A percentile compares a stretch with the other conserved stretches of the same genome.
Conservation (phyloP, 805 yeast species). For the Clavispora carvajalis region DNA sequence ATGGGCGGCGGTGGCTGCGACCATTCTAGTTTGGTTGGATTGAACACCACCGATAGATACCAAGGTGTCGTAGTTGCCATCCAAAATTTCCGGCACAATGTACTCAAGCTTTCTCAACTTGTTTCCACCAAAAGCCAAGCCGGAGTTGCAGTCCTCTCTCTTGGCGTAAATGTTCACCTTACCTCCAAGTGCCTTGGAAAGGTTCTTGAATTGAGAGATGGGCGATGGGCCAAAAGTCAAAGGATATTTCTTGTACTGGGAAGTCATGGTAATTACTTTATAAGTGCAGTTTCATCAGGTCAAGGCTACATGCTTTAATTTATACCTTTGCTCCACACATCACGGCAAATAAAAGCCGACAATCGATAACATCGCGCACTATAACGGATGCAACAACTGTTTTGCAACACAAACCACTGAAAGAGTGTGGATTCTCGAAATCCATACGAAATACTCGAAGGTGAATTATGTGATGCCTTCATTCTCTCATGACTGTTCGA, state of each 20-base stretch:
- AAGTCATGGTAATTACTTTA: no score
- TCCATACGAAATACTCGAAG: no score
- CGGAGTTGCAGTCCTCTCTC: slow-evolving; percentile 6
- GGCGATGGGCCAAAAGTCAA: slow-evolving; percentile 5
- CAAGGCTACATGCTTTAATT: not conserved
- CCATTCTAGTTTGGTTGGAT: slow-evolving; percentile 6
- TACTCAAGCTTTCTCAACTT: slow-evolving; percentile 5
- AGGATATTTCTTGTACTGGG: slow-evolving; percentile 2
- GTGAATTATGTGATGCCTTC: no score
- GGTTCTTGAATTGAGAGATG: slow-evolving; percentile 3
- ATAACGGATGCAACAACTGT: no score
- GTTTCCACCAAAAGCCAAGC: slow-evolving; percentile 5
- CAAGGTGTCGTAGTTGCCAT: slow-evolving; percentile 4
- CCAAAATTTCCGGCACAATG: slow-evolving; percentile 5
- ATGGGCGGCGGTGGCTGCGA: slow-evolving; percentile 5
- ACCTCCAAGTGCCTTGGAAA: slow-evolving; percentile 4
- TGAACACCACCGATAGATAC: slow-evolving; percentile 4
- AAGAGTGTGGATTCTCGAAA: no score
- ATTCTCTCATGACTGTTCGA: no score
- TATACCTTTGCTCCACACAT: not conserved
- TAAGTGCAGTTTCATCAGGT: no score
- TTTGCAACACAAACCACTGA: no score
- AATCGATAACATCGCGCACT: no score
- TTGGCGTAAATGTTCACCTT: slow-evolving; percentile 5
- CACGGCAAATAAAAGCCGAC: not conserved